Percentiles rank a stretch among this genome's conserved stretches.
These are phyloP conservation scores for Lachnellula suecica DNA, from an alignment of 2,329 filamentous ascomycete species.

Conservation along the genomic window DNA sequence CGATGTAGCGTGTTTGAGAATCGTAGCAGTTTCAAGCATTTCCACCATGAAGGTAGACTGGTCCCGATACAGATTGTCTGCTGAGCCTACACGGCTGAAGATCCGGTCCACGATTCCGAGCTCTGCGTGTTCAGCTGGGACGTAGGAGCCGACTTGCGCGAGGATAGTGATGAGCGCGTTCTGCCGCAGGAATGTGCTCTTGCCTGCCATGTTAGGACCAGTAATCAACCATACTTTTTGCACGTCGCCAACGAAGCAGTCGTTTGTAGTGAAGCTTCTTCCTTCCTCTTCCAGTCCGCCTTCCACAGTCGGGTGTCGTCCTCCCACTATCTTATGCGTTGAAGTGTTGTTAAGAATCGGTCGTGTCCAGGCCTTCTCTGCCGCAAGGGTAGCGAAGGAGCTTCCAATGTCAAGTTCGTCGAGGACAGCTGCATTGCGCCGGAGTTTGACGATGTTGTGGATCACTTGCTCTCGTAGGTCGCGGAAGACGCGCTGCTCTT, in stretches of 20 bases:
- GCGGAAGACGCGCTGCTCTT: slow-evolving; percentile 80
- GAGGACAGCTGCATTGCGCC: slow-evolving; percentile 85
- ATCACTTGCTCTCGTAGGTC: slow-evolving; percentile 75
- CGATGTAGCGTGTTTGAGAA: slow-evolving; percentile 79
- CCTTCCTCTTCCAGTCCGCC: slow-evolving; percentile 77
- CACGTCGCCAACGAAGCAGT: slow-evolving; percentile 76
- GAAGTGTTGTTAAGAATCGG: slow-evolving; percentile 68
- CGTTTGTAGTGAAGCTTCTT: slow-evolving; percentile 79
- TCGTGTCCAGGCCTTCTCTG: slow-evolving; percentile 70
- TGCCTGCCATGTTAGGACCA: slow-evolving; percentile 97
- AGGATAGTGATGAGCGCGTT: slow-evolving; percentile 93
- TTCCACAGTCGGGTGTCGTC: slow-evolving; percentile 91
- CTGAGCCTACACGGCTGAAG: slow-evolving; percentile 89
- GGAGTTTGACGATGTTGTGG: slow-evolving; percentile 77
- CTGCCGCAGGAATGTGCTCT: slow-evolving; percentile 92
- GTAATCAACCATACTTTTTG: slow-evolving; percentile 67
- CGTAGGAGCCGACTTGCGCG: slow-evolving; percentile 89
- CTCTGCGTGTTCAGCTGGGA: slow-evolving; percentile 82
- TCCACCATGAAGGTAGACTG: slow-evolving; percentile 99
- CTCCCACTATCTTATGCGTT: slow-evolving; percentile 75
- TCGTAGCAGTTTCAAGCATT: slow-evolving; percentile 94
- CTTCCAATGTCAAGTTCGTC: slow-evolving; percentile 91
- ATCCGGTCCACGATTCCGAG: slow-evolving; percentile 94
- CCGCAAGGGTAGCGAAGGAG: slow-evolving; percentile 78
- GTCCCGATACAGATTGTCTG: slow-evolving; percentile 90